A percentile compares a stretch with the other conserved stretches of the same genome.
phyloP scores from a whole-genome alignment of 148 eudicot genomes.

The Camellia sinensis region DNA sequence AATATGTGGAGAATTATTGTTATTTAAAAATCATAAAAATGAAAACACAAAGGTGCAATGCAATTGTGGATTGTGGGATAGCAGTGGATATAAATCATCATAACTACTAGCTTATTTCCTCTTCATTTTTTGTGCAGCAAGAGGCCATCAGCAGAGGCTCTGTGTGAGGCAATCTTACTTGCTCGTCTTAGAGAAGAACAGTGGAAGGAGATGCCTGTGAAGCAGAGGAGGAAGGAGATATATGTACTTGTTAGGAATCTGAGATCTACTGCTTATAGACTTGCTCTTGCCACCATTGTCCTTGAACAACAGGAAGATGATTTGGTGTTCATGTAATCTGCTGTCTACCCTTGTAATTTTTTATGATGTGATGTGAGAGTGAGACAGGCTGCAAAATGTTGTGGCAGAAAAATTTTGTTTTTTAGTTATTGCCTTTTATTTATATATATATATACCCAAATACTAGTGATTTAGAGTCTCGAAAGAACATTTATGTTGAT shows the following conservation, averaged over 20 bases:
- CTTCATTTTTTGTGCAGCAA: slow-evolving; percentile 48
- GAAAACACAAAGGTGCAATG: not conserved
- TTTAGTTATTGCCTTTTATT: no score
- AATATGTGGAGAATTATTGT: not conserved
- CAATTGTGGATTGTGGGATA: not conserved
- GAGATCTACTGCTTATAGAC: slow-evolving; percentile 82
- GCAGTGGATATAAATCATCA: not conserved
- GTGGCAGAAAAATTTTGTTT: not conserved
- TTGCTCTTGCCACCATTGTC: slow-evolving; percentile 71
- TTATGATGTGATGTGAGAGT: not conserved
- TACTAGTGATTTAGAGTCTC: no score
- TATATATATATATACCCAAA: no score
- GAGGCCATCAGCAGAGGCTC: slow-evolving; percentile 58
- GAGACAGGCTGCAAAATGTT: not conserved
- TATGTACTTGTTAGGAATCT: slow-evolving; percentile 82
- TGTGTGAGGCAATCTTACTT: slow-evolving; percentile 72
- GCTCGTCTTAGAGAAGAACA: slow-evolving; percentile 76
- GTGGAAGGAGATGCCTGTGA: slow-evolving; percentile 52
- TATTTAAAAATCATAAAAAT: not conserved
- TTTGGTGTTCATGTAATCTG: slow-evolving; percentile 41
- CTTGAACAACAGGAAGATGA: slow-evolving; percentile 70
- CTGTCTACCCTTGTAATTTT: not conserved
- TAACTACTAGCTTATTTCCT: not conserved
- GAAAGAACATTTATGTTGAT: no score
- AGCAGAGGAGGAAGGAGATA: slow-evolving; percentile 67